Conservation (phyloP, 1,139 yeast genomes). For the Meyerozyma sp. region DNA sequence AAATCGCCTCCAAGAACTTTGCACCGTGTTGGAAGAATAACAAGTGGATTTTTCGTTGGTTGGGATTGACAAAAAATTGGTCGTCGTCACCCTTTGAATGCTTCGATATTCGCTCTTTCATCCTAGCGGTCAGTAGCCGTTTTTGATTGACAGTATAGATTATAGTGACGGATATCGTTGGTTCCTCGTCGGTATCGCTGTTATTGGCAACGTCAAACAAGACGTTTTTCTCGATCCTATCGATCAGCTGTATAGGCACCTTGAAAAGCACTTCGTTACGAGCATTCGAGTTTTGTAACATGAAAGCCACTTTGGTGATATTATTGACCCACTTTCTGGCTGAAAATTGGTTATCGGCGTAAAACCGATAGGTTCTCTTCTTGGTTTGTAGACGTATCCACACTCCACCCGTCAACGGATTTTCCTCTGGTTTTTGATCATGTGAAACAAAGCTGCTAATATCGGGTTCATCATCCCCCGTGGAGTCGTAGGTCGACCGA, state of each 20-base stretch:
- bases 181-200: conserved; percentile 7
- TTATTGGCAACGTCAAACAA: conserved; percentile 2
- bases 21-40: conserved; percentile 50
- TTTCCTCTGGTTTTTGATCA: conserved; percentile 10
- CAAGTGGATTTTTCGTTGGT: conserved; percentile 43
- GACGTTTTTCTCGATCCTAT: conserved; percentile 48
- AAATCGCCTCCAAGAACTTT: conserved; percentile 14
- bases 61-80: neutral
- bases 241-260: conserved; percentile 67
- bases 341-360: conserved; percentile 64
- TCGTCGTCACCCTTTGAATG: neutral
- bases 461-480: conserved; percentile 21
- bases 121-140: neutral
- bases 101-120: neutral
- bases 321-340: conserved; percentile 81
- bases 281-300: conserved; percentile 53
- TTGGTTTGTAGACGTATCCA: conserved; percentile 58
- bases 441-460: conserved; percentile 13
- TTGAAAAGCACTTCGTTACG: conserved; percentile 73
- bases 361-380: conserved; percentile 56
- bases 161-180: conserved; percentile 20
- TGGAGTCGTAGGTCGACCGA: conserved; percentile 3
- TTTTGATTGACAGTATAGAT: conserved; percentile 12
- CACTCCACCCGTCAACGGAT: conserved; percentile 24
- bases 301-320: conserved; percentile 70